Evolutionary conservation across 192 early-diverging fungal species (phyloP).

Genomic region (Phycomyces nitens): DNA sequence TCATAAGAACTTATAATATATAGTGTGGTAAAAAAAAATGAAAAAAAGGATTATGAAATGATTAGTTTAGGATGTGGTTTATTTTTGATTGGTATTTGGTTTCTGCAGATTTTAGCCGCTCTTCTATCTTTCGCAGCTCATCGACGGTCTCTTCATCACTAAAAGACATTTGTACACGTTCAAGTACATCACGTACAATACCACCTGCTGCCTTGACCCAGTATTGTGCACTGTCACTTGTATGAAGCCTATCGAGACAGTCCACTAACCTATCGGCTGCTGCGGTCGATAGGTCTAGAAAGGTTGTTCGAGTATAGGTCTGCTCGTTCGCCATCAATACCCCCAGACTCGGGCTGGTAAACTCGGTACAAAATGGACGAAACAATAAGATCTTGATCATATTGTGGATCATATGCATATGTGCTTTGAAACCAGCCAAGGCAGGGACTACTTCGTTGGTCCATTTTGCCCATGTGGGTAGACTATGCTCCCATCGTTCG

Average conservation of each 20-base stretch:
- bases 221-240: not conserved
- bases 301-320: conserved; percentile 29
- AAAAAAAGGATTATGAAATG: not conserved
- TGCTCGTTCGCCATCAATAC: conserved; percentile 14
- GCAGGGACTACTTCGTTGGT: not conserved
- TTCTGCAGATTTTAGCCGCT: not conserved
- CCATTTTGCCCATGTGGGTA: conserved; percentile 24
- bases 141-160: conserved; percentile 25
- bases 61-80: not conserved
- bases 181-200: conserved; percentile 23
- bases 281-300: conserved; percentile 30
- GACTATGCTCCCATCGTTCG: conserved; percentile 28
- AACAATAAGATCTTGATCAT: conserved; percentile 28
- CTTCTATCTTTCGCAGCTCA: conserved; percentile 8
- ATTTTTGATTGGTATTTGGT: conserved; percentile 3
- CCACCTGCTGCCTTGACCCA: conserved; percentile 8
- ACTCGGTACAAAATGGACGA: conserved; percentile 29
- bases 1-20: too few species aligned
- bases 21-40: not conserved
- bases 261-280: conserved; percentile 20
- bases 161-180: conserved; percentile 24
- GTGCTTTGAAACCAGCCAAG: not conserved
- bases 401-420: conserved; percentile 31
- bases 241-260: conserved; percentile 3
- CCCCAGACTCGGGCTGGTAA: not conserved